Base-by-base conservation (phyloP, 1,284 basidiomycete genomes). In the Sutorius eximius region DNA sequence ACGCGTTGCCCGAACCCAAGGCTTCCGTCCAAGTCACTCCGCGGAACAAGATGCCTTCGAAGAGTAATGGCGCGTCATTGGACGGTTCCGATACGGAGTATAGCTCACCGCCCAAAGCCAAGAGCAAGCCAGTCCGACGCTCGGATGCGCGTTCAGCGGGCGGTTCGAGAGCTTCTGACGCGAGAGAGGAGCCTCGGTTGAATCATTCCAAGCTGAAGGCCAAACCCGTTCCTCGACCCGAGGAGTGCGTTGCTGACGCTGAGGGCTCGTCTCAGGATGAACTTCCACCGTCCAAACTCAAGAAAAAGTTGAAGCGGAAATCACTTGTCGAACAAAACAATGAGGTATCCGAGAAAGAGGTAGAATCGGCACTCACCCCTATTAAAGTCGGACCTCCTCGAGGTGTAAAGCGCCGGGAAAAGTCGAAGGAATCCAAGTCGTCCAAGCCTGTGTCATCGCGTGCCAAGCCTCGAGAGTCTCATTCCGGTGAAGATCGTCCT, bases 311-410 rank as follows among this genome's bases (percentile, higher is more conserved):
- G 34, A 49, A 51, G 16, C 40, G 15, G 13, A 38, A 37, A 27
- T 36, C 42, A 5, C 5, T 36, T 22, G 34, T 40, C 13, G 45
- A 45, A 38, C 33, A 29, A 22, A 12, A 20, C 7, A 6, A 42
- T 13, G 34, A 36, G 15, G 30, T 24, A 13, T 50, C 56, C 5
- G 56, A 56, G 36, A 36, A 55, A 11, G 52, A 53, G 22, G 49
- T 24, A 9, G 49, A 52, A 27, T 8, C 36, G 5, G 9, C 27
- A 3, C n/a, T 27, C 22, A 2, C 11, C 3, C 43, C 45, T n/a
- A 34, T 60, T 9, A 65, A 71, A 30, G 8, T 69, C 8, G 68
- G 70, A 1, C 71, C 70, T 29, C 67, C 68, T 29, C 61, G 60
- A 34, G 63, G 67, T 18, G 44, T 40, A 18, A 68, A 61, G 34